Base-by-base conservation (phyloP, 1,139 yeast genomes). In the Yamadazyma mexicana region DNA sequence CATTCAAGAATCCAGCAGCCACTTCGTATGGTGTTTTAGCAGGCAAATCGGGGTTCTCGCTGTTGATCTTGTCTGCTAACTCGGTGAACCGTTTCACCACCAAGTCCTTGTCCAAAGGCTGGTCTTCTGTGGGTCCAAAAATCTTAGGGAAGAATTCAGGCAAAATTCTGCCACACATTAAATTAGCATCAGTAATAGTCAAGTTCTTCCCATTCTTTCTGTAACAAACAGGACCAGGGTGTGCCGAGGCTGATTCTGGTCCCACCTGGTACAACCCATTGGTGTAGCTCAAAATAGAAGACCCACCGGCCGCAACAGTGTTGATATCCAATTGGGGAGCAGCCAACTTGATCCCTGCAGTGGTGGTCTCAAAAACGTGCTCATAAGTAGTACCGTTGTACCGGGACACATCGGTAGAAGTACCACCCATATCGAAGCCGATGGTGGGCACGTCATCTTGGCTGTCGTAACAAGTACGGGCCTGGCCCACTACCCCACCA, bases 231-330 rank as follows among this genome's bases (percentile, higher is more conserved):
- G 81, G 82, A 5, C 81, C 81, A 1, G 81, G 81, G 48, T 77
- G 80, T 2, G 81, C 77, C 26, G 75, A 59, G 2, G 81, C 81
- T 40, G 75, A 65, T 46, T 77, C 81, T 1, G 81, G 81, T 2
- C 81, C 81, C 9, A 76, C 81, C 3, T 54, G 64, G 49, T 73
- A 77, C 22, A 75, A 58, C 4, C 81, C 81, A 47, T 75, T 74
- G 38, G 61, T 59, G 66, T 77, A 76, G 38, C 59, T 59, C 31
- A 76, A 55, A 38, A 74, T 73, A 5, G 79, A 73, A 4, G 83
- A 81, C 26, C 82, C 82, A 20, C 82, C 83, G 14, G 82, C 82
- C 20, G 82, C 83, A 9, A 77, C 83, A 2, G 82, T 77, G 42
- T 73, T 75, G 43, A 77, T 77, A 47, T 77, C 80, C 18, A 77